Percentiles rank a stretch among this genome's conserved stretches.
phyloP scores from a whole-genome alignment of 148 eudicot genomes.

The Dysphania ambrosioides region DNA sequence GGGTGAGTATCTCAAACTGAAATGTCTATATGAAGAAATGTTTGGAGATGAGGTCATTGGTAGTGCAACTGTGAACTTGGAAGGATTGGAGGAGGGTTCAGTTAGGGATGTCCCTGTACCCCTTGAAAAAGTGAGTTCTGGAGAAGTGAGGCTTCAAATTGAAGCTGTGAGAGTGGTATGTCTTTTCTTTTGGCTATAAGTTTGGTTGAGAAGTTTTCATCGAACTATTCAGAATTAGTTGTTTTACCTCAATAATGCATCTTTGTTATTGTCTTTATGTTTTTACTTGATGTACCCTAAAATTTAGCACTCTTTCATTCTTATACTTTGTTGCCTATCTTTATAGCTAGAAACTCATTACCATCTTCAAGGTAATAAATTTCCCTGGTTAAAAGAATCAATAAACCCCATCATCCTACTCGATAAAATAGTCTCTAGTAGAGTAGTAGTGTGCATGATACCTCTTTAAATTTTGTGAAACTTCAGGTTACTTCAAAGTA shows the following conservation, averaged over 20 bases:
- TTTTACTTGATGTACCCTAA: neutral
- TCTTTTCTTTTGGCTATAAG: neutral
- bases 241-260: neutral
- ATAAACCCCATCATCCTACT: no score
- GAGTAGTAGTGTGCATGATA: no score
- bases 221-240: neutral
- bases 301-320: neutral
- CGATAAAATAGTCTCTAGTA: no score
- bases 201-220: neutral
- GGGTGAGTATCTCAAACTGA: conserved; percentile 84
- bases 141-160: conserved; percentile 77
- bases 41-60: conserved; percentile 86
- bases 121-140: conserved; percentile 87
- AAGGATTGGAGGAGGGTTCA: conserved; percentile 75
- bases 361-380: neutral
- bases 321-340: neutral
- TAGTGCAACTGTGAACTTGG: conserved; percentile 81
- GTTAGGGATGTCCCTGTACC: conserved; percentile 73
- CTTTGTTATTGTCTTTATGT: neutral
- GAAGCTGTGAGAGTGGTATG: conserved; percentile 66
- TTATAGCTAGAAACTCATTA: neutral
- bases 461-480: neutral
- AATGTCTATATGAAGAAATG: conserved; percentile 69
- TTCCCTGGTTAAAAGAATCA: neutral
- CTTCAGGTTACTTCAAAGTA: neutral